Evolutionary conservation across 1,284 basidiomycete genomes (phyloP).

Genomic region (Boletellus sp.): DNA sequence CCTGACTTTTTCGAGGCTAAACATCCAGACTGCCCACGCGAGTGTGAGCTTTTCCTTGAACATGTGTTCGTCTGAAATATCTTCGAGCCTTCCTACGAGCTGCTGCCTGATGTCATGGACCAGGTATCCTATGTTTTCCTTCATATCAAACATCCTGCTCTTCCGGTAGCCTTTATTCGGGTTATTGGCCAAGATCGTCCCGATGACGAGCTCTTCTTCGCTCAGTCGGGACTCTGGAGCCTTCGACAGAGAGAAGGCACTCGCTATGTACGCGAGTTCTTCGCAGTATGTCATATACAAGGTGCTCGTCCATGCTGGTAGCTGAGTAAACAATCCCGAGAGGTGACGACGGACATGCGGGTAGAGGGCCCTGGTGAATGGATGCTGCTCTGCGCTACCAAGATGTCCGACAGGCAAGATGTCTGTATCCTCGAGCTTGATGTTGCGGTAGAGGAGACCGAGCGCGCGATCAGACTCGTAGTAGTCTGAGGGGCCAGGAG

Average conservation of each 20-base stretch:
- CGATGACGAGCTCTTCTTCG: conserved; percentile 71
- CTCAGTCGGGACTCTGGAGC: conserved; percentile 50
- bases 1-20: conserved; percentile 39
- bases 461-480: conserved; percentile 63
- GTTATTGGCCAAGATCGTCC: conserved; percentile 66
- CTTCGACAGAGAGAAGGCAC: conserved; percentile 62
- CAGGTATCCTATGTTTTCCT: conserved; percentile 49
- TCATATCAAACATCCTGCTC: conserved; percentile 62
- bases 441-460: conserved; percentile 49
- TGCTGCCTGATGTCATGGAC: conserved; percentile 47
- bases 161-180: conserved; percentile 52
- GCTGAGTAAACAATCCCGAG: conserved; percentile 27
- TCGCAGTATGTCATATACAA: conserved; percentile 54
- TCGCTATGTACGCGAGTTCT: conserved; percentile 64
- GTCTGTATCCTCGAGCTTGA: not conserved
- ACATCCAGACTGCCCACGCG: conserved; percentile 62
- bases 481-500: conserved; percentile 55
- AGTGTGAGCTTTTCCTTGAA: conserved; percentile 43
- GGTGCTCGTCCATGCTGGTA: conserved; percentile 35
- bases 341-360: conserved; percentile 40
- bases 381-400: conserved; percentile 52
- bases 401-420: not conserved
- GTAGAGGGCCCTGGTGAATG: conserved; percentile 45
- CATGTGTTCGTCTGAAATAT: conserved; percentile 26
- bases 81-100: conserved; percentile 36